Evolutionary conservation across 164 flowering plant species (phyloP).

Genomic region (Vitis cinerea): DNA sequence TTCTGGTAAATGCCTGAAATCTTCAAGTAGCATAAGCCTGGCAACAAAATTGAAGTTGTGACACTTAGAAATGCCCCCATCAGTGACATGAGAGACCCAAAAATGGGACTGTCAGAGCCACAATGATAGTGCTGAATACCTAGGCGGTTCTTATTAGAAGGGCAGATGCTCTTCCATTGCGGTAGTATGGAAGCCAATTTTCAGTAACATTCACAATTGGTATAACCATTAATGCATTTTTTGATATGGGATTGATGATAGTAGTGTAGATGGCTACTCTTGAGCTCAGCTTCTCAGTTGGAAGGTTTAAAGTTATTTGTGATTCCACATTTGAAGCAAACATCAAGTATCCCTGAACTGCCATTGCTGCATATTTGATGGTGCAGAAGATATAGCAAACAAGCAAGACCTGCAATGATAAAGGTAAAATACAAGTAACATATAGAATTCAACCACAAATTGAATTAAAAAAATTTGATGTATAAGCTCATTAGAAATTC

Average conservation of each 20-base stretch:
- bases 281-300: conserved; percentile 45
- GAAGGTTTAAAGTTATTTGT: conserved; percentile 80
- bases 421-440: not conserved
- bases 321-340: conserved; percentile 61
- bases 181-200: conserved; percentile 17
- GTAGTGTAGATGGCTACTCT: conserved; percentile 74
- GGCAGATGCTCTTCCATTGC: conserved; percentile 25
- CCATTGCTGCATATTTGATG: conserved; percentile 60
- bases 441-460: not conserved
- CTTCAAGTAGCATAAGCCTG: conserved; percentile 61
- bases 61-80: conserved; percentile 55
- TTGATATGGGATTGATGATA: conserved; percentile 62
- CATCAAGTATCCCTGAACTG: conserved; percentile 77
- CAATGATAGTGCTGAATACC: conserved; percentile 45
- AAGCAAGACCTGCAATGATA: conserved; percentile 58
- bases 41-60: conserved; percentile 47
- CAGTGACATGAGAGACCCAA: conserved; percentile 52
- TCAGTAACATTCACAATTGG: conserved; percentile 60
- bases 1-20: conserved; percentile 33
- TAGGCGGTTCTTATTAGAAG: conserved; percentile 44
- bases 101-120: conserved; percentile 49
- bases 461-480: no score
- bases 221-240: conserved; percentile 66
- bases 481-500: no score
- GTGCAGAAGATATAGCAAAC: conserved; percentile 60